These are phyloP conservation scores for Zymoseptoria brevis DNA, from an alignment of 2,329 filamentous ascomycete species.

Conservation along the genomic window DNA sequence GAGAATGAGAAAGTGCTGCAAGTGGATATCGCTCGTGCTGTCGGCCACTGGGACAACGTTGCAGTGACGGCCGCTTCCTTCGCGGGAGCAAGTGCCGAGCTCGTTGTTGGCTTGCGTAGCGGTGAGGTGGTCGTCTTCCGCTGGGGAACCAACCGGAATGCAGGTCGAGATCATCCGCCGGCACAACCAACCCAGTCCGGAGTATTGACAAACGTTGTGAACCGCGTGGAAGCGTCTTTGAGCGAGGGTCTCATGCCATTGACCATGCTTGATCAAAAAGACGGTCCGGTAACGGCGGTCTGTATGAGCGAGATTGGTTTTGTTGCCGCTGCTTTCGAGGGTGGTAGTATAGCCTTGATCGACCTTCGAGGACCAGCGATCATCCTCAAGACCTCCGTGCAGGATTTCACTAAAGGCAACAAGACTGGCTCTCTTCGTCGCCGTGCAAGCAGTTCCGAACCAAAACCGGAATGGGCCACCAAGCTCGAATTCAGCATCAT, in stretches of 20 bases:
- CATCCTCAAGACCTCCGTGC: constrained; percentile 66
- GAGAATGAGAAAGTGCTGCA: constrained; percentile 78
- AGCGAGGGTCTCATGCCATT: constrained; percentile 76
- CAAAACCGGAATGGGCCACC: constrained; percentile 64
- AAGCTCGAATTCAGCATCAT: constrained; percentile 85
- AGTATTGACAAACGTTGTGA: constrained; percentile 63
- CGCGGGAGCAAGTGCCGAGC: constrained; percentile 70
- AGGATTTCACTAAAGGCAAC: constrained; percentile 67
- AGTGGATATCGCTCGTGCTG: constrained; percentile 73
- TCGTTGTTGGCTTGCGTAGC: constrained; percentile 69
- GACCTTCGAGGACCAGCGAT: constrained; percentile 81
- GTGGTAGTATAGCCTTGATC: constrained; percentile 70
- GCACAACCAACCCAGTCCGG: constrained; percentile 37
- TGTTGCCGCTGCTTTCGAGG: constrained; percentile 76
- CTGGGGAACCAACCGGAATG: constrained; percentile 74
- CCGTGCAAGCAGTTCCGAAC: constrained; percentile 40
- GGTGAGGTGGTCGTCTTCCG: constrained; percentile 85
- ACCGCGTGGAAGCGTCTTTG: constrained; percentile 62
- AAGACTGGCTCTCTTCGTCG: constrained; percentile 65
- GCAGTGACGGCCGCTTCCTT: constrained; percentile 74
- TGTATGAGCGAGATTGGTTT: constrained; percentile 92
- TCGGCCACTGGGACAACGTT: constrained; percentile 70
- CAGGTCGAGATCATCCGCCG: constrained; percentile 54
- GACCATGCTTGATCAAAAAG: constrained; percentile 72
- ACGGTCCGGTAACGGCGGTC: constrained; percentile 70